These are phyloP conservation scores for Diaporthe sp. DNA, from an alignment of 2,329 filamentous ascomycete genomes.

Conservation along the genomic window DNA sequence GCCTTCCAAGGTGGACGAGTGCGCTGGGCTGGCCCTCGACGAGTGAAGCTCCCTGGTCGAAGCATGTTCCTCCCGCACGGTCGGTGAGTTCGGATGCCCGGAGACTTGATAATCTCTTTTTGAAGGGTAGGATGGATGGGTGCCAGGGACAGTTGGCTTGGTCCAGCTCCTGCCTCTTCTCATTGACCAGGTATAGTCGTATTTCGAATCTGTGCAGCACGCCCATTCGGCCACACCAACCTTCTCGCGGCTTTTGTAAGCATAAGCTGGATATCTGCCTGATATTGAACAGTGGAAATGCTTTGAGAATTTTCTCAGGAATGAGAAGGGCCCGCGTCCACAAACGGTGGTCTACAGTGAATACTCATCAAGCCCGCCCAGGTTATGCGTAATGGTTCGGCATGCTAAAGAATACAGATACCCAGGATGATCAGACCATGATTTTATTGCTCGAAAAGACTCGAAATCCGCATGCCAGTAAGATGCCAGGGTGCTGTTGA, in stretches of 20 bases:
- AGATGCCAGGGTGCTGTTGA: constrained; percentile 37
- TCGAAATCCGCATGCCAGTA: constrained; percentile 1
- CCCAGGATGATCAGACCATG: not conserved
- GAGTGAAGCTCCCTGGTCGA: not conserved
- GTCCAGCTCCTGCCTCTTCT: not conserved
- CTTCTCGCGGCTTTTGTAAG: not conserved
- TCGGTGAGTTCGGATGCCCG: constrained; percentile 16
- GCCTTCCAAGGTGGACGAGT: not conserved
- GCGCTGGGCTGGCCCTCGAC: not conserved
- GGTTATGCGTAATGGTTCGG: not conserved
- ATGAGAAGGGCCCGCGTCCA: not conserved
- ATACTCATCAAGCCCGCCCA: not conserved
- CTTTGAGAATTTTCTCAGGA: not conserved
- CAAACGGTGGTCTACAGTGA: too few species aligned
- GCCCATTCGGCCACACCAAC: not conserved
- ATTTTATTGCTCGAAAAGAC: not conserved
- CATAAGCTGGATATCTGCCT: not conserved
- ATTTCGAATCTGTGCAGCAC: not conserved
- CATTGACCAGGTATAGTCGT: not conserved
- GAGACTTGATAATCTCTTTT: not conserved
- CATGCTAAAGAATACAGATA: not conserved
- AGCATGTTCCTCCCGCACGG: constrained; percentile 8
- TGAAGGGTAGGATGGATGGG: not conserved
- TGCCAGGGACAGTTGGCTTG: not conserved
- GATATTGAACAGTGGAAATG: not conserved